Evolutionary conservation across 768 basidiomycete genomes (phyloP).

Genomic region (Cytidiella melzeri): DNA sequence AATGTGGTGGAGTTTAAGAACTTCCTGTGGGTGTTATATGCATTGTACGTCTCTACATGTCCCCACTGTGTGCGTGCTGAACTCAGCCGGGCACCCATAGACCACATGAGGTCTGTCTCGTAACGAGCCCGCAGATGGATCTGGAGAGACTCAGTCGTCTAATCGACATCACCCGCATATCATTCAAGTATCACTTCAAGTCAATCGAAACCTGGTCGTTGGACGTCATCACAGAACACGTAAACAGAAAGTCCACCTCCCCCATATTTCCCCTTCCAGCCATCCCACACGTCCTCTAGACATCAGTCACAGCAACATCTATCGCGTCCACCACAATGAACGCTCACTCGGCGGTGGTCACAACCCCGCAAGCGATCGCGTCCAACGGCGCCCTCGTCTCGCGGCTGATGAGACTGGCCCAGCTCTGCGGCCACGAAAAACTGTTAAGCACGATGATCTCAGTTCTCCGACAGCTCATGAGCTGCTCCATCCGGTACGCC

Average conservation of each 20-base stretch:
- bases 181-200: constrained; percentile 74
- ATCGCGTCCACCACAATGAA: background rate
- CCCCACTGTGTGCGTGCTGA: background rate
- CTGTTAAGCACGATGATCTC: constrained; percentile 55
- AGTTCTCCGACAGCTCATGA: constrained; percentile 57
- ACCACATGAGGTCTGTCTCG: constrained; percentile 52
- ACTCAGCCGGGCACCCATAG: constrained; percentile 27
- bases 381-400: constrained; percentile 18
- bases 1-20: constrained; percentile 60
- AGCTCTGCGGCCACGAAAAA: constrained; percentile 56
- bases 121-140: constrained; percentile 43
- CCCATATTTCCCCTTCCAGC: constrained; percentile 19
- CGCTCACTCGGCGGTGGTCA: constrained; percentile 24
- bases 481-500: constrained; percentile 55
- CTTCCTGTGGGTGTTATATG: constrained; percentile 75
- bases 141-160: constrained; percentile 35
- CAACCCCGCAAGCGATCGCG: constrained; percentile 24
- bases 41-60: constrained; percentile 43
- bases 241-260: constrained; percentile 47
- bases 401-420: constrained; percentile 60
- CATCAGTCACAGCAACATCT: constrained; percentile 27
- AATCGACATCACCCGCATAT: constrained; percentile 57
- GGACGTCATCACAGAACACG: constrained; percentile 64
- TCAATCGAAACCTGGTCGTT: constrained; percentile 70
- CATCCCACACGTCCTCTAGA: constrained; percentile 32